phyloP scores from a whole-genome alignment of 2,329 filamentous ascomycete genomes.

The Claviceps sp. region DNA sequence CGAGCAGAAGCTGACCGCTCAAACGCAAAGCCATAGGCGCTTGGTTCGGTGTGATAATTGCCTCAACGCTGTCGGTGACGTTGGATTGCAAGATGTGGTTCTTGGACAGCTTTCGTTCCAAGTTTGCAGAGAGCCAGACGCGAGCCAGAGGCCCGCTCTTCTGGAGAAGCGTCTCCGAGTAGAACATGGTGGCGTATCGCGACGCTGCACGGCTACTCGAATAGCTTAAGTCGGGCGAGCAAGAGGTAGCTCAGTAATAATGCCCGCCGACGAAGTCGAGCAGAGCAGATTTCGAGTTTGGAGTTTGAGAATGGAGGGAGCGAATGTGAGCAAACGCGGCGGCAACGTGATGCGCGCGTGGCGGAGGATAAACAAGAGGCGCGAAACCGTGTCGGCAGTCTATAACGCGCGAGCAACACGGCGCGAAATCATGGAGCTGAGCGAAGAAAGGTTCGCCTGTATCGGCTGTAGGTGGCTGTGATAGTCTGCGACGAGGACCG shows the following conservation, averaged over 20 bases:
- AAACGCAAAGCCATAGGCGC: conserved; percentile 90
- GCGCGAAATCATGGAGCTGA: conserved; percentile 18
- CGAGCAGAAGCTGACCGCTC: conserved; percentile 84
- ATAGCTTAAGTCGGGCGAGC: conserved; percentile 10
- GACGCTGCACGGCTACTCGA: conserved; percentile 15
- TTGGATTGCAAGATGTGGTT: conserved; percentile 90
- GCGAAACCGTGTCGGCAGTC: conserved; percentile 14
- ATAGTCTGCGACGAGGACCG: conserved; percentile 14
- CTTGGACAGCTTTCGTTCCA: conserved; percentile 97
- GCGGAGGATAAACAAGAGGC: conserved; percentile 19
- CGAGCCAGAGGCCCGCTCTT: conserved; percentile 95
- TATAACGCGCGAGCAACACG: conserved; percentile 17
- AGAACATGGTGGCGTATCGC: conserved; percentile 62
- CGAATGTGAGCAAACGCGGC: conserved; percentile 18
- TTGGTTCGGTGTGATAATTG: conserved; percentile 85
- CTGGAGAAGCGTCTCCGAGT: conserved; percentile 87
- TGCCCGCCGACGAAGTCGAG: background rate
- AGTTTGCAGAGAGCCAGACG: conserved; percentile 95
- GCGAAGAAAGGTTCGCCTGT: conserved; percentile 11
- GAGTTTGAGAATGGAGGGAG: conserved; percentile 1
- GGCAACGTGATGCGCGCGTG: conserved; percentile 18
- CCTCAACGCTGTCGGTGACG: conserved; percentile 85
- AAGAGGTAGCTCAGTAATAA: conserved; percentile 1
- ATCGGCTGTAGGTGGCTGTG: conserved; percentile 8
- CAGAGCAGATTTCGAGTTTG: conserved; percentile 6